These are phyloP conservation scores for Salix viminalis DNA, from an alignment of 345 rosid genomes.

Conservation along the genomic window DNA sequence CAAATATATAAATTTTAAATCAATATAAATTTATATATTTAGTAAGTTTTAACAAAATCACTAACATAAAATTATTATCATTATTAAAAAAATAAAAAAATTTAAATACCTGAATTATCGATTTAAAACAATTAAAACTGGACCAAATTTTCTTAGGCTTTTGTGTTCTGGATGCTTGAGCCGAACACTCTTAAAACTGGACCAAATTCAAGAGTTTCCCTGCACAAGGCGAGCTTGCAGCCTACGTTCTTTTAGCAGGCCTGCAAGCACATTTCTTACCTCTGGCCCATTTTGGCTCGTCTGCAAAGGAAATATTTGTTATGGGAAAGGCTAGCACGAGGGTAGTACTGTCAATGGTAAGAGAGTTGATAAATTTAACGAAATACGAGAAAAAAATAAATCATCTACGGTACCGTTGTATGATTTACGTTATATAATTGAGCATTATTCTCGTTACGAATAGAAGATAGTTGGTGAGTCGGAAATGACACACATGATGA, in stretches of 20 bases:
- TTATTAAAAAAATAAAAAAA: too few species aligned
- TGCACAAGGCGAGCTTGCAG: not conserved
- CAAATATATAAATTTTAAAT: too few species aligned
- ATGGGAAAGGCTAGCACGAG: not conserved
- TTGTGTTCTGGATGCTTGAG: not conserved
- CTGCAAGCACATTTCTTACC: not conserved
- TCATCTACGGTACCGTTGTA: too few species aligned
- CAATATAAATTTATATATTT: too few species aligned
- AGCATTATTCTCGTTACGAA: too few species aligned
- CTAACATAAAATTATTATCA: too few species aligned
- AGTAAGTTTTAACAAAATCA: too few species aligned
- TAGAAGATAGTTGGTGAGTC: too few species aligned
- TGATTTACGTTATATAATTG: too few species aligned
- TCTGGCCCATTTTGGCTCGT: not conserved
- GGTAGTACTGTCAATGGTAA: not conserved
- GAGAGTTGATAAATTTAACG: not conserved
- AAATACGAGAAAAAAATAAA: not conserved
- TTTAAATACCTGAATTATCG: too few species aligned
- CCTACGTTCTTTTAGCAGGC: not conserved
- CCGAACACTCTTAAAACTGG: not conserved
- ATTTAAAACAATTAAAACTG: too few species aligned
- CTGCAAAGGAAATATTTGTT: not conserved
- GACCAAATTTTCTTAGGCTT: not conserved
- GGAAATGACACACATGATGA: too few species aligned
- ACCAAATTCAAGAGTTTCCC: not conserved